Conservation (phyloP, 768 basidiomycete species). For the Nevesoporus exiguus region DNA sequence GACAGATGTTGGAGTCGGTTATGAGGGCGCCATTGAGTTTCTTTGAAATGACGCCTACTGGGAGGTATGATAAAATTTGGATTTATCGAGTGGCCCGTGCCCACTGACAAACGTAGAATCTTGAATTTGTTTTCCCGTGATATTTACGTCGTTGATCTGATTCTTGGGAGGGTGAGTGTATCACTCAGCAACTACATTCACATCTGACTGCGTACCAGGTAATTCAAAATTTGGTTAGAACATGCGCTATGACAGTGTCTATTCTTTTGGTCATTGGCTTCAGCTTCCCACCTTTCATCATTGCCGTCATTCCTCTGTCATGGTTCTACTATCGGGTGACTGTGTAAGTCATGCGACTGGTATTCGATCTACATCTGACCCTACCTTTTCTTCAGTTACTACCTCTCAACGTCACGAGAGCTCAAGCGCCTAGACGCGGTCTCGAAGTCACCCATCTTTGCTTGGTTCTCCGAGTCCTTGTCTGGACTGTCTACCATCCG, state of each 20-base stretch:
- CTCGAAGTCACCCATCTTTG: conserved; percentile 88
- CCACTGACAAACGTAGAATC: conserved; percentile 44
- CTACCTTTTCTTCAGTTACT: conserved; percentile 53
- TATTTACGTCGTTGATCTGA: conserved; percentile 79
- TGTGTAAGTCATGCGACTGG: conserved; percentile 44
- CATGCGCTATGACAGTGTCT: conserved; percentile 52
- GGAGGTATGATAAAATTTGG: conserved; percentile 47
- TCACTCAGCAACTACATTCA: rapidly evolving
- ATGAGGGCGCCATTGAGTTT: conserved; percentile 83
- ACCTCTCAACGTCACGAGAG: conserved; percentile 82
- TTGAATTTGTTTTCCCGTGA: conserved; percentile 92
- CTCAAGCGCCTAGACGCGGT: conserved; percentile 87
- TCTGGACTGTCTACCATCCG: conserved; percentile 80
- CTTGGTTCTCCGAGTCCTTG: conserved; percentile 78
- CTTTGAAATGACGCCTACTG: conserved; percentile 87
- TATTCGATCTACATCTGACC: background rate
- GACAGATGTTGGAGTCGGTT: conserved; percentile 75
- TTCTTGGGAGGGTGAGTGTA: conserved; percentile 57
- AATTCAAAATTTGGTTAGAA: conserved; percentile 69
- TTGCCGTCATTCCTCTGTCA: conserved; percentile 70
- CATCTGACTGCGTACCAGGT: conserved; percentile 33
- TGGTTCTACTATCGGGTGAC: conserved; percentile 82
- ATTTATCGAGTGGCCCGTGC: background rate
- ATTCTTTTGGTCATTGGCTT: conserved; percentile 71
- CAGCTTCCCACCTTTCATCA: conserved; percentile 79